A percentile compares a stretch with the other conserved stretches of the same genome.
Conservation (phyloP, 2,329 filamentous ascomycete genomes). For the Curvularia verruculosa region DNA sequence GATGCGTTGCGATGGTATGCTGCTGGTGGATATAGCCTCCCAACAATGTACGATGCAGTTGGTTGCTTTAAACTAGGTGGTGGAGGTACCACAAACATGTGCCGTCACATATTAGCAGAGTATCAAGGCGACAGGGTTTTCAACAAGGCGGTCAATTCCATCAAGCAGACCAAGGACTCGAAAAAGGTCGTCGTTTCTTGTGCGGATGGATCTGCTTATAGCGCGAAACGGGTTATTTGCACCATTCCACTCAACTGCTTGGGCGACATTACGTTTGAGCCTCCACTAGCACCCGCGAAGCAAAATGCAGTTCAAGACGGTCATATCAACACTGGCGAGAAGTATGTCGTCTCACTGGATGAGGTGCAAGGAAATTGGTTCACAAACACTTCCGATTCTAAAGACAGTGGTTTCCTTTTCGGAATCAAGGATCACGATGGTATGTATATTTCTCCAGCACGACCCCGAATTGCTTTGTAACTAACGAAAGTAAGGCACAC, state of each 20-base stretch:
- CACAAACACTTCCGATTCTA: background rate
- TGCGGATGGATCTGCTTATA: background rate
- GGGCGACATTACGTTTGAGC: background rate
- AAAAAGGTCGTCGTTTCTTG: background rate
- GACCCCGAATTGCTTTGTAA: background rate
- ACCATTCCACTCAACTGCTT: background rate
- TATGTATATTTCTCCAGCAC: background rate
- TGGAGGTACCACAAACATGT: background rate
- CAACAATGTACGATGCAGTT: background rate
- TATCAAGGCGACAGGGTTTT: conserved; percentile 1
- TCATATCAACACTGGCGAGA: background rate
- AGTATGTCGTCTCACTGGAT: background rate
- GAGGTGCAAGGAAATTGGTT: background rate
- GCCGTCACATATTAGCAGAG: background rate
- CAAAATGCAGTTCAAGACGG: conserved; percentile 1
- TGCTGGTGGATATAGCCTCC: background rate
- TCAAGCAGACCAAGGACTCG: background rate
- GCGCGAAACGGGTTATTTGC: background rate
- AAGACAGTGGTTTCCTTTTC: conserved; percentile 1
- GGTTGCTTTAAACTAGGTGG: background rate
- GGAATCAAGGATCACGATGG: conserved; percentile 1
- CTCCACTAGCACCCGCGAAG: background rate
- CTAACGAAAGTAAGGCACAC: background rate
- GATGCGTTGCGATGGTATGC: conserved; percentile 2
- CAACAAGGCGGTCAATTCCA: background rate